Conservation (phyloP, 768 basidiomycete genomes). For the Rhizopogon vulgaris region DNA sequence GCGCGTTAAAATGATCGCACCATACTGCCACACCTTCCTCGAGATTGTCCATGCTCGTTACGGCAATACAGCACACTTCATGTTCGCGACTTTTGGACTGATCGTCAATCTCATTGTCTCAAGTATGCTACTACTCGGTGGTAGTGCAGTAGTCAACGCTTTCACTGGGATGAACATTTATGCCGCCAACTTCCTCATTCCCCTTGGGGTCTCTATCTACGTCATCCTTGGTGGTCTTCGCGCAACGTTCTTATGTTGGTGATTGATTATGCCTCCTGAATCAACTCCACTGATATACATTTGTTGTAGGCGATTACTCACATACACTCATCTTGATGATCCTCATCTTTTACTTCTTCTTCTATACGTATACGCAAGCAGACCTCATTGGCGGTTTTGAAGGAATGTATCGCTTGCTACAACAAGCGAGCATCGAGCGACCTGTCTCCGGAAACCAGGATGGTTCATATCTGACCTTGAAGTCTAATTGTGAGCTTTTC, state of each 20-base stretch:
- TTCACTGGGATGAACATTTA: constrained; percentile 35
- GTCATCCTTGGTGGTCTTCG: constrained; percentile 29
- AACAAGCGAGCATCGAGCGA: constrained; percentile 16
- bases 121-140: constrained; percentile 31
- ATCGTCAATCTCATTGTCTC: constrained; percentile 27
- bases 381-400: constrained; percentile 33
- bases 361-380: constrained; percentile 23
- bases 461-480: constrained; percentile 33
- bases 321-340: constrained; percentile 33
- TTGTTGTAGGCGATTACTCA: constrained; percentile 18
- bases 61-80: constrained; percentile 22
- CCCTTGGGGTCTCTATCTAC: constrained; percentile 33
- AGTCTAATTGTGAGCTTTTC: constrained; percentile 17
- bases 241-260: constrained; percentile 27
- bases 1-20: constrained; percentile 28
- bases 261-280: not conserved
- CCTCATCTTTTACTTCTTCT: constrained; percentile 29
- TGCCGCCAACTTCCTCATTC: constrained; percentile 35
- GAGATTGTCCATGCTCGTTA: constrained; percentile 28
- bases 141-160: constrained; percentile 31
- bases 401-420: constrained; percentile 29
- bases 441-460: constrained; percentile 31
- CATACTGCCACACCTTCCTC: constrained; percentile 29
- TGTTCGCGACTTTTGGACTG: constrained; percentile 19
- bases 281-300: not conserved